Evolutionary conservation across 805 yeast genomes (phyloP), one percentile per base, ranked within the genome.

Genomic region (Blastobotrys chiropterorum): DNA sequence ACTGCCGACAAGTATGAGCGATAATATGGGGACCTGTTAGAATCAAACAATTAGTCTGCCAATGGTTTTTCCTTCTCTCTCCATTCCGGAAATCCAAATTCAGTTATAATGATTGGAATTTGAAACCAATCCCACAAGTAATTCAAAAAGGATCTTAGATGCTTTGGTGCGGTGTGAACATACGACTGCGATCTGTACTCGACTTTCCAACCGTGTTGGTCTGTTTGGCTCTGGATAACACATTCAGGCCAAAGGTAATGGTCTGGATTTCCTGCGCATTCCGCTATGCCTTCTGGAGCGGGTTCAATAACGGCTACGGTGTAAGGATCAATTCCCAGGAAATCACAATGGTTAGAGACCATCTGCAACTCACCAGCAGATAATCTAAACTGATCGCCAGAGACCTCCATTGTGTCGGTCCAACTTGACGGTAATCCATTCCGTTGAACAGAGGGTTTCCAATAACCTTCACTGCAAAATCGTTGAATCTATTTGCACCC

Each of bases 21-120:
- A 51, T 58, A 67, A 56, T 68, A 69, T 17, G 59, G 54, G 6
- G 69, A 66, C 50, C 73, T 57, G 21, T 53, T 52, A 31, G 61
- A 54, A 54, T 69, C 73, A 48, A 51, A 59, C 6, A 64, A 47
- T 34, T 67, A 69, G 41, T 66, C 67, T 20, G 49, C 58, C 14
- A 59, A 50, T 30, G 50, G 54, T 56, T 62, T 61, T 31, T 63
- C 62, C n/a, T 52, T 53, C 57, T 69, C 73, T 44, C 62, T 53
- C 63, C 63, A 64, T 47, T 60, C 67, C 19, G 70, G 65, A 57
- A 66, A 66, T 2, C 73, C 72, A 54, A 64, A 66, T 54, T 69
- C 73, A n/a, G 67, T 56, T 45, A 68, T 62, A 39, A 67, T 49
- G 16, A 64, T 50, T 44, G 56, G 61, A 2, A 11, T 53, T 17